Base-by-base conservation (phyloP, 805 yeast species). In the Candida fluviatilis region DNA sequence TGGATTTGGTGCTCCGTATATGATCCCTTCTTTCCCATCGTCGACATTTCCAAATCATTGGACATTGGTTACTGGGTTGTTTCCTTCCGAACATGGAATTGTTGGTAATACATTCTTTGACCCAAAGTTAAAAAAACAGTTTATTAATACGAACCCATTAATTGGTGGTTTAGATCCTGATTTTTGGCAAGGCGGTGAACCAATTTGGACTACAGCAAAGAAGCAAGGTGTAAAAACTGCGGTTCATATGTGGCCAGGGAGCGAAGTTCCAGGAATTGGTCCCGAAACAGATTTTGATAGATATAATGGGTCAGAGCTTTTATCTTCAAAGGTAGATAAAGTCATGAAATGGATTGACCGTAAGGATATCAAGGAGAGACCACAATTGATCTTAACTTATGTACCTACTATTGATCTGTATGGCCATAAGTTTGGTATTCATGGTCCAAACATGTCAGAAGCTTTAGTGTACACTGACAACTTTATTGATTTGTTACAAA, bases 161-260 rank as follows among this genome's bases (percentile, higher is more conserved):
- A 56, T 55, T 41, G 80, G 83, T 3, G 67, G 64, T 2, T 53
- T 76, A 18, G 71, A 75, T 45, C 76, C 73, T 27, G 72, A 65
- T 16, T 89, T 79, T 71, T 89, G 96, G 95, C 54, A 49, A 31
- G 91, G 89, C 17, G 95, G 95, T 17, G 93, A 86, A 55, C 93
- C 96, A 0, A 52, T 90, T 15, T 90, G 97, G 97, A 63, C 72
- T 23, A 85, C 95, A 1, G 88, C 91, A 0, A 67, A 66, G 19
- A 56, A 58, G 14, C 84, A 84, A 42, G 82, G 80, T 4, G 72
- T 82, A 2, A 63, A 64, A 3, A 61, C 83, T 4, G 95, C 89
- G 0, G 82, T 87, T n/a, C 95, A 89, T 58, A 89, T 88, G 96
- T 90, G 95, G 95, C 96, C 96, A 0, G 96, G 96, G 1, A 79